These are phyloP conservation scores for Fusarium tricinctum DNA, from an alignment of 2,329 filamentous ascomycete genomes.

Conservation along the genomic window DNA sequence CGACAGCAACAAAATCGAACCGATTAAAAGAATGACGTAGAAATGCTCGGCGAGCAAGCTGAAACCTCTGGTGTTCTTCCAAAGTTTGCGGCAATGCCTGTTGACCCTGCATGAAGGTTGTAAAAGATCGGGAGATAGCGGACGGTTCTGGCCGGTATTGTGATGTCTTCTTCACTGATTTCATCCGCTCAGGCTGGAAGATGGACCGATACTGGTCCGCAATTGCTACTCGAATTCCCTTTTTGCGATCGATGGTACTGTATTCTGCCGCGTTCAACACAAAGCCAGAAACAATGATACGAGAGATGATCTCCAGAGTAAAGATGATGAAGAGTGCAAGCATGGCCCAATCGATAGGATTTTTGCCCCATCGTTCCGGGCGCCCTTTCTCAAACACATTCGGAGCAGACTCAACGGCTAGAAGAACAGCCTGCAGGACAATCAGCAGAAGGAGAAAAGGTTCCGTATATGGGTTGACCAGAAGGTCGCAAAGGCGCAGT, in stretches of 20 bases:
- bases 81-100: constrained; percentile 70
- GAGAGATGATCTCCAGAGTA: constrained; percentile 84
- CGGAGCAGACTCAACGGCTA: constrained; percentile 84
- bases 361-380: constrained; percentile 74
- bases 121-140: constrained; percentile 82
- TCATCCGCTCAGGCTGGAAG: constrained; percentile 84
- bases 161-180: constrained; percentile 70
- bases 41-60: constrained; percentile 91
- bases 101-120: constrained; percentile 79
- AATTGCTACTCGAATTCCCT: constrained; percentile 80
- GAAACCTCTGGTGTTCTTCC: constrained; percentile 84
- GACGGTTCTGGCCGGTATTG: constrained; percentile 66
- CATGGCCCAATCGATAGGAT: constrained; percentile 82
- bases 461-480: constrained; percentile 90
- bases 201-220: constrained; percentile 81
- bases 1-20: constrained; percentile 91
- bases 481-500: constrained; percentile 80
- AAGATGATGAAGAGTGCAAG: constrained; percentile 89
- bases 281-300: constrained; percentile 93
- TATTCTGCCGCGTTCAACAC: constrained; percentile 92
- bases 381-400: constrained; percentile 77
- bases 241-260: constrained; percentile 85
- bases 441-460: constrained; percentile 90
- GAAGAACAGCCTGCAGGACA: constrained; percentile 86
- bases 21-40: constrained; percentile 96